Evolutionary conservation across 257 asterid genomes (phyloP).

Genomic region (Rauvolfia tetraphylla): DNA sequence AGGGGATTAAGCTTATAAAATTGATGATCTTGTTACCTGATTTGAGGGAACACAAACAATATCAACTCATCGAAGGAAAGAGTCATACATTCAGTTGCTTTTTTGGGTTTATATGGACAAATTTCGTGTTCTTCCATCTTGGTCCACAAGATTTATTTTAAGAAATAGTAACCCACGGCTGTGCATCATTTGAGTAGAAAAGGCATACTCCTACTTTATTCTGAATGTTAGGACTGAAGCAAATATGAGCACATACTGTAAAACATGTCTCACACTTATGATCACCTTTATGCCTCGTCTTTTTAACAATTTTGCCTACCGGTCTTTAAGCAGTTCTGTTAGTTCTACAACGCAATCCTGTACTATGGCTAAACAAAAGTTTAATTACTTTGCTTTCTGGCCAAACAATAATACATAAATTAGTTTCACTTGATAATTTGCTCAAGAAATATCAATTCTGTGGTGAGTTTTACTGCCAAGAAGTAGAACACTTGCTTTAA

Average conservation of each 20-base stretch:
- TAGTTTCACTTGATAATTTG: not conserved
- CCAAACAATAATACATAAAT: not conserved
- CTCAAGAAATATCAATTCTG: not conserved
- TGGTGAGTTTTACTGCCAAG: not conserved
- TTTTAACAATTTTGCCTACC: not conserved
- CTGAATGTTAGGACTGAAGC: not conserved
- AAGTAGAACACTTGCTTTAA: too few species aligned
- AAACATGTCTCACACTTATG: not conserved
- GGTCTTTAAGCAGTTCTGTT: not conserved
- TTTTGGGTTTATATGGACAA: not conserved
- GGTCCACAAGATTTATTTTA: not conserved
- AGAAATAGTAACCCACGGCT: not conserved
- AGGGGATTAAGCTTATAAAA: not conserved
- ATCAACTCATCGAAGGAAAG: not conserved
- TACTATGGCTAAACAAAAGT: not conserved
- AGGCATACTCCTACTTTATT: not conserved
- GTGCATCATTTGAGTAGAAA: not conserved
- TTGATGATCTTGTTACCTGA: not conserved
- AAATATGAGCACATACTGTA: not conserved
- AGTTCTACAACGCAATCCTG: not conserved
- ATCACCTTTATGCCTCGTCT: not conserved
- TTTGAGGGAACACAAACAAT: not conserved
- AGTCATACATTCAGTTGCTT: not conserved
- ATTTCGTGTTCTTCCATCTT: not conserved
- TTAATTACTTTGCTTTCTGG: not conserved